phyloP scores from a whole-genome alignment of 179 eudicot genomes.

The Pouteria campechiana region DNA sequence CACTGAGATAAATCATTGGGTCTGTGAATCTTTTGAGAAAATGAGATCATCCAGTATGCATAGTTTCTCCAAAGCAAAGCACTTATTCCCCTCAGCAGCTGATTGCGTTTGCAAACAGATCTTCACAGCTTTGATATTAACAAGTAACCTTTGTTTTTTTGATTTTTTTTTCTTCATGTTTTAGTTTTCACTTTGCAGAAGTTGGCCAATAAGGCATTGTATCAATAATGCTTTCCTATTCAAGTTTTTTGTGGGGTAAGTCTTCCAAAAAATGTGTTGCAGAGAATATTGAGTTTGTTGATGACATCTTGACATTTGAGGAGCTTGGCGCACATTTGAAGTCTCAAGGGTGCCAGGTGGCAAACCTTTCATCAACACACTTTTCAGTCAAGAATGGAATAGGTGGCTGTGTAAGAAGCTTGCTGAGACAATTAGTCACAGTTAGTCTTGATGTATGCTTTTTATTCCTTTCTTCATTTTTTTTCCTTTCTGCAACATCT shows the following conservation, averaged over 20 bases:
- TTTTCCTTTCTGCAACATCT: no score
- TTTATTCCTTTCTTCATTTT: neutral
- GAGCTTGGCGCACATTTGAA: slow-evolving; percentile 69
- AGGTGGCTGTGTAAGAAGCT: slow-evolving; percentile 65
- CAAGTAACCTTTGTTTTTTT: slow-evolving; percentile 37
- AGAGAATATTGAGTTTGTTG: slow-evolving; percentile 91
- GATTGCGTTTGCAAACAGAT: slow-evolving; percentile 41
- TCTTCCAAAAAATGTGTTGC: slow-evolving; percentile 18
- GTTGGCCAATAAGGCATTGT: no score
- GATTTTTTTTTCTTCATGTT: neutral
- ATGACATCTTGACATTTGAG: slow-evolving; percentile 75
- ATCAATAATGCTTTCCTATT: no score
- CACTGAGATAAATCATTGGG: slow-evolving; percentile 53
- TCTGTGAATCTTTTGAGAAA: slow-evolving; percentile 35
- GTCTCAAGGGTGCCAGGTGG: slow-evolving; percentile 69
- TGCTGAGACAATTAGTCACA: slow-evolving; percentile 48
- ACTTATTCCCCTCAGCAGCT: slow-evolving; percentile 38
- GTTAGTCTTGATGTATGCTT: slow-evolving; percentile 53
- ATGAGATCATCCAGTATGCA: slow-evolving; percentile 36
- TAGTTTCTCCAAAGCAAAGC: slow-evolving; percentile 27
- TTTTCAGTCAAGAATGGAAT: slow-evolving; percentile 77
- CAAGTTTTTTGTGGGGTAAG: no score
- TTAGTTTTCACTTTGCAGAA: neutral
- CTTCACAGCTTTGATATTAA: slow-evolving; percentile 55
- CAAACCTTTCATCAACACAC: slow-evolving; percentile 70